A percentile compares a stretch with the other conserved stretches of the same genome.
Evolutionary conservation across 768 basidiomycete genomes (phyloP).

Genomic region (Xerocomellus dryophilus): DNA sequence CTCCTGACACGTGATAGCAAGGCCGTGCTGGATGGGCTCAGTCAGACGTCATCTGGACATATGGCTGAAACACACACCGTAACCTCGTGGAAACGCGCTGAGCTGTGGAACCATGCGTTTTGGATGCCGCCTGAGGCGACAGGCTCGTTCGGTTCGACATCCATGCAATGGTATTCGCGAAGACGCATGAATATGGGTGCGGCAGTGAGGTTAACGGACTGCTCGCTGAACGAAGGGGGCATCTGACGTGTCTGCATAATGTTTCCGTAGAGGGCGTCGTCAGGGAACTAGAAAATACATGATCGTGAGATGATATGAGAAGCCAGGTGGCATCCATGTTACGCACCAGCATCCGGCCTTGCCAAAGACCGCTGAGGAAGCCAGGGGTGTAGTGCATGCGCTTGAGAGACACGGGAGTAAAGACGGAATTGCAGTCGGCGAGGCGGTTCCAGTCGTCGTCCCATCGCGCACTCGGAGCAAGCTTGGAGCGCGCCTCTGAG

Average conservation of each 20-base stretch:
- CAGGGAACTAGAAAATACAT: slow-evolving; percentile 16
- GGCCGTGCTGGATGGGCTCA: slow-evolving; percentile 15
- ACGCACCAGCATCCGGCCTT: slow-evolving; percentile 62
- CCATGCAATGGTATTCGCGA: slow-evolving; percentile 50
- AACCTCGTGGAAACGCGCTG: slow-evolving; percentile 13
- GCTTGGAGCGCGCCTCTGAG: slow-evolving; percentile 25
- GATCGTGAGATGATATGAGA: not conserved
- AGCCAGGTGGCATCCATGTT: not conserved
- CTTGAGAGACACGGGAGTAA: slow-evolving; percentile 25
- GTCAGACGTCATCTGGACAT: not conserved
- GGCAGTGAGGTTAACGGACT: slow-evolving; percentile 35
- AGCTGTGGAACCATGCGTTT: slow-evolving; percentile 40
- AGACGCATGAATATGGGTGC: slow-evolving; percentile 59
- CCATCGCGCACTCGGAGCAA: slow-evolving; percentile 42
- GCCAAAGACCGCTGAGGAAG: slow-evolving; percentile 54
- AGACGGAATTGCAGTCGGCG: slow-evolving; percentile 44
- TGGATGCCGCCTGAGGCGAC: slow-evolving; percentile 35
- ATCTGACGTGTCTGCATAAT: slow-evolving; percentile 24
- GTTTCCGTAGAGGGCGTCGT: slow-evolving; percentile 12
- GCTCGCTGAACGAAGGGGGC: slow-evolving; percentile 35
- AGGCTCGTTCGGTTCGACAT: slow-evolving; percentile 36
- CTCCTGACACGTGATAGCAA: slow-evolving; percentile 23
- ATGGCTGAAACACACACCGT: slow-evolving; percentile 23
- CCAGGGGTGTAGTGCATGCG: slow-evolving; percentile 48
- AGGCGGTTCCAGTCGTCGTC: slow-evolving; percentile 60